phyloP scores from a whole-genome alignment of 139 green algal species.

The Pycnococcus provasolii region DNA sequence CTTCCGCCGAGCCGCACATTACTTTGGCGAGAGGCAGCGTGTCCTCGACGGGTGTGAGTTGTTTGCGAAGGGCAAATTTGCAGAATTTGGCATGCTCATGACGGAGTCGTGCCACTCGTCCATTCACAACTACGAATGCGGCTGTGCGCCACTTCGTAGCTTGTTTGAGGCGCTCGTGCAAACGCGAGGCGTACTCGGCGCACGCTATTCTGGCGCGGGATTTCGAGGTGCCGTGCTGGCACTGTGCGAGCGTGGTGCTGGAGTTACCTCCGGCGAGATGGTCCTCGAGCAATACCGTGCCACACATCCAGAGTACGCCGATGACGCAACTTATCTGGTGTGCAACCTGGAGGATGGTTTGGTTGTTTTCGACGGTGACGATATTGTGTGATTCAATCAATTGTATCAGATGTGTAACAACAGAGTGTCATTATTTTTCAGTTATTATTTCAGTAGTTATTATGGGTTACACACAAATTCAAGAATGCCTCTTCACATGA shows the following conservation, averaged over 20 bases:
- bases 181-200: slow-evolving; percentile 9
- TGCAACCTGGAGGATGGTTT: background rate
- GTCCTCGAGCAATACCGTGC: background rate
- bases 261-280: background rate
- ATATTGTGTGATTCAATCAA: too few species aligned
- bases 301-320: background rate
- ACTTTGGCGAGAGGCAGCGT: slow-evolving; percentile 15
- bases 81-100: slow-evolving; percentile 20
- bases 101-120: slow-evolving; percentile 6
- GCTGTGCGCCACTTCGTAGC: background rate
- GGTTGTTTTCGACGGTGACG: too few species aligned
- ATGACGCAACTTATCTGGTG: background rate
- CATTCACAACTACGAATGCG: slow-evolving; percentile 24
- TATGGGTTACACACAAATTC: too few species aligned
- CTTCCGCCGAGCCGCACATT: slow-evolving; percentile 14
- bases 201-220: slow-evolving; percentile 8
- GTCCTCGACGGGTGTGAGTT: slow-evolving; percentile 1
- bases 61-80: slow-evolving; percentile 12
- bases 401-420: too few species aligned
- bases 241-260: background rate
- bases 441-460: too few species aligned
- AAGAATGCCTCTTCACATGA: too few species aligned
- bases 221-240: slow-evolving; percentile 9
- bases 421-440: too few species aligned
- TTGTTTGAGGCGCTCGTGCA: background rate